phyloP scores from a whole-genome alignment of 306 rosid genomes.

The Comarum palustre region DNA sequence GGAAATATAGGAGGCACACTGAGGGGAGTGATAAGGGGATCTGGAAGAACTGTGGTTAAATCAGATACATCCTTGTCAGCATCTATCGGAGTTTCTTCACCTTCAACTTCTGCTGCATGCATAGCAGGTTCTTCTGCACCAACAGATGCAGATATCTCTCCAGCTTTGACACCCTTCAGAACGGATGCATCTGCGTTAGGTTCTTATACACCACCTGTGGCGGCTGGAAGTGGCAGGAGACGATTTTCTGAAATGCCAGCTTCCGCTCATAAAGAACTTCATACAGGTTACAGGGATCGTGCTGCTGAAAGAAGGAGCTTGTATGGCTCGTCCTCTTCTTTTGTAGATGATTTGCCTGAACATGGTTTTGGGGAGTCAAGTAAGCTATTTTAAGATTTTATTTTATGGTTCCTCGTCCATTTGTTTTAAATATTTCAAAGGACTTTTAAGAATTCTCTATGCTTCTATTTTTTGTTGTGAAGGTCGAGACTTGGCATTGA shows the following conservation, averaged over 20 bases:
- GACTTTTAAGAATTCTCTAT: conserved; percentile 52
- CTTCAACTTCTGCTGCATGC: conserved; percentile 37
- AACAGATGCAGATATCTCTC: conserved; percentile 42
- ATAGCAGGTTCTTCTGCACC: conserved; percentile 32
- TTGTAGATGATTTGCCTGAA: conserved; percentile 59
- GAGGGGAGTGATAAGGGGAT: conserved; percentile 96
- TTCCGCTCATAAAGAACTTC: conserved; percentile 65
- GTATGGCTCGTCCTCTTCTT: conserved; percentile 74
- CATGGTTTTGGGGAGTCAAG: conserved; percentile 68
- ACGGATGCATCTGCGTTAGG: conserved; percentile 85
- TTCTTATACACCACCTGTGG: conserved; percentile 53
- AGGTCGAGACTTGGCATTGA: conserved; percentile 73
- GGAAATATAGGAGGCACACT: conserved; percentile 80
- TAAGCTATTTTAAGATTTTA: conserved; percentile 45
- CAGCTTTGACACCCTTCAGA: conserved; percentile 59
- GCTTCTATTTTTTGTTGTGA: conserved; percentile 46
- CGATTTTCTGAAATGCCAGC: conserved; percentile 93
- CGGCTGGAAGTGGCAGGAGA: conserved; percentile 70
- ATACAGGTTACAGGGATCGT: conserved; percentile 82
- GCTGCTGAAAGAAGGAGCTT: conserved; percentile 95
- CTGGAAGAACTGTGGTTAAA: conserved; percentile 72
- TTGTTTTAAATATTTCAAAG: conserved; percentile 25
- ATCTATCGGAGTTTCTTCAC: conserved; percentile 25
- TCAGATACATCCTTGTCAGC: conserved; percentile 59
- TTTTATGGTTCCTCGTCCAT: conserved; percentile 19